Conservation (phyloP, 2,329 filamentous ascomycete genomes). For the Pyrenochaeta sp. region DNA sequence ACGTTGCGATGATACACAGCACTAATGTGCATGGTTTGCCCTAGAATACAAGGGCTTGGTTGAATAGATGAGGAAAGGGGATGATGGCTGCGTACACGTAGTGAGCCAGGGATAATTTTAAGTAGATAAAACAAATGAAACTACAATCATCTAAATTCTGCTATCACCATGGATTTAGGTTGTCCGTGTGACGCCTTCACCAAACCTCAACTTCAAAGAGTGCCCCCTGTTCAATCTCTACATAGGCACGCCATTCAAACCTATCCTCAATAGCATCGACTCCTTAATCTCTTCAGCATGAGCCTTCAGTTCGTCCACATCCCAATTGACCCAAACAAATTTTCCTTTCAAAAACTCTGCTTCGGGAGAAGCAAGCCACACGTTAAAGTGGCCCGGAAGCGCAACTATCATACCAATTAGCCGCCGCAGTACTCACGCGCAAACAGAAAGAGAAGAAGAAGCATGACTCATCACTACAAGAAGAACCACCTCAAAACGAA, state of each 20-base stretch:
- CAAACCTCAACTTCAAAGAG: too few relatives aligned
- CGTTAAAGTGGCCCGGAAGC: slow-evolving; percentile 34
- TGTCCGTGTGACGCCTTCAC: too few relatives aligned
- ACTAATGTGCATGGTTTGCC: not conserved
- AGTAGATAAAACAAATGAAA: too few relatives aligned
- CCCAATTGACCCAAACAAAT: slow-evolving; percentile 38
- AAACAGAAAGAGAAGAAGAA: not conserved
- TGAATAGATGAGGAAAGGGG: too few relatives aligned
- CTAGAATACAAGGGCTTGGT: too few relatives aligned
- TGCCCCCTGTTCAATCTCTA: too few relatives aligned
- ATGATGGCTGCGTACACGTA: too few relatives aligned
- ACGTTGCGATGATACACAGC: slow-evolving; percentile 4
- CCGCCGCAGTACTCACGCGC: not conserved
- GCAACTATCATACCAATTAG: slow-evolving; percentile 16
- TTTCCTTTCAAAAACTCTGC: slow-evolving; percentile 24
- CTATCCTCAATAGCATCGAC: slow-evolving; percentile 1
- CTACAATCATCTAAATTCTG: too few relatives aligned
- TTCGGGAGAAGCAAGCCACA: slow-evolving; percentile 42
- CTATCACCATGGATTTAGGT: too few relatives aligned
- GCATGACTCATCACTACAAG: not conserved
- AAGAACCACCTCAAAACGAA: slow-evolving; percentile 1
- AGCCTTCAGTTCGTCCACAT: slow-evolving; percentile 38
- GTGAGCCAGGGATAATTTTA: too few relatives aligned
- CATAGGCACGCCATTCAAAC: slow-evolving; percentile 1
- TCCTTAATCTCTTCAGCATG: slow-evolving; percentile 34